Evolutionary conservation across 371 early-diverging fungal species (phyloP).

Genomic region (Choanephora cucurbitarum): DNA sequence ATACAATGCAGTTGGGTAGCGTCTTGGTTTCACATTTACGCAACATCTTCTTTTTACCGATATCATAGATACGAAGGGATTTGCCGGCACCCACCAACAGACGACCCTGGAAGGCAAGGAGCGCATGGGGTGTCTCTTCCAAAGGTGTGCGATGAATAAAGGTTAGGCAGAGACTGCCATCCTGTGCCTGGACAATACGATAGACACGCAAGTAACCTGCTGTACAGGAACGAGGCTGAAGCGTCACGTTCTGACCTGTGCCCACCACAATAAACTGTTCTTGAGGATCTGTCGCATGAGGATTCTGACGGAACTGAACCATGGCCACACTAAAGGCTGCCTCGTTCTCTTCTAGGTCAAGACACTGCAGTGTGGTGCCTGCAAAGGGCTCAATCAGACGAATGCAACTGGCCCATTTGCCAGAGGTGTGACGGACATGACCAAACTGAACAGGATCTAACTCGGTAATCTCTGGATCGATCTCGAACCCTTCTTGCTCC

Average conservation of each 20-base stretch:
- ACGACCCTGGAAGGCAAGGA: conserved; percentile 88
- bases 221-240: conserved; percentile 73
- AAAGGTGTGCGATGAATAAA: conserved; percentile 85
- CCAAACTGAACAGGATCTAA: conserved; percentile 68
- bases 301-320: conserved; percentile 70
- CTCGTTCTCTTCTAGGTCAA: conserved; percentile 86
- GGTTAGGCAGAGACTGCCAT: conserved; percentile 53
- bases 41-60: conserved; percentile 91
- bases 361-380: conserved; percentile 69
- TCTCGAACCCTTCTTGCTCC: conserved; percentile 57
- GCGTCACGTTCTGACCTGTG: conserved; percentile 72
- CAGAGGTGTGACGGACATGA: conserved; percentile 63
- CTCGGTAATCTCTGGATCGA: conserved; percentile 51
- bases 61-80: conserved; percentile 87
- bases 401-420: conserved; percentile 91
- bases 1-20: conserved; percentile 76
- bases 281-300: conserved; percentile 37
- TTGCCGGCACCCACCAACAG: conserved; percentile 89
- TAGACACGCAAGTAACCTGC: conserved; percentile 80
- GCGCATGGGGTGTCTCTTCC: conserved; percentile 84
- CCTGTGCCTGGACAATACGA: conserved; percentile 66
- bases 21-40: conserved; percentile 85
- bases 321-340: conserved; percentile 84
- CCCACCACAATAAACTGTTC: conserved; percentile 82
- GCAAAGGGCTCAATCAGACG: conserved; percentile 82